Evolutionary conservation across 2,329 filamentous ascomycete species (phyloP).

Genomic region (Pseudogymnoascus sp.): DNA sequence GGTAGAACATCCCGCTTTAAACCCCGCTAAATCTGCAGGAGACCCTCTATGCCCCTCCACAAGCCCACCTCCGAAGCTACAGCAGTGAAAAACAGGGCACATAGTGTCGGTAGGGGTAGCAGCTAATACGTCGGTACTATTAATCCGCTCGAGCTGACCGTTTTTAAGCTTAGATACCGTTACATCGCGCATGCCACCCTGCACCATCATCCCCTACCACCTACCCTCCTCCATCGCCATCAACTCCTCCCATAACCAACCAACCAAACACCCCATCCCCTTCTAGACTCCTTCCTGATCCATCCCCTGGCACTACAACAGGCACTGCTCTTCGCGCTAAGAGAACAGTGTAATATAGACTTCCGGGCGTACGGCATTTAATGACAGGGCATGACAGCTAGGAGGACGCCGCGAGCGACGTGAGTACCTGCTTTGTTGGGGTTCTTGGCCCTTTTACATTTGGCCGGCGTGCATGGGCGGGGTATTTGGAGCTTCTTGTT

Average conservation of each 20-base stretch:
- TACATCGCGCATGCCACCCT: neutral
- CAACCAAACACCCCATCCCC: neutral
- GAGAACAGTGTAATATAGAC: constrained; percentile 1
- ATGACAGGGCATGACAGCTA: neutral
- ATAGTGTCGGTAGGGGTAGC: neutral
- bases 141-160: neutral
- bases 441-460: constrained; percentile 4
- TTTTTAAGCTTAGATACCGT: neutral
- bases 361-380: neutral
- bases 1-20: neutral
- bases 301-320: neutral
- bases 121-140: neutral
- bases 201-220: neutral
- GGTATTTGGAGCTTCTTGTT: constrained; percentile 3
- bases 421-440: neutral
- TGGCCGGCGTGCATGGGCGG: neutral
- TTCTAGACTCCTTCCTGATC: neutral
- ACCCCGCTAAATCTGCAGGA: neutral
- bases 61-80: neutral
- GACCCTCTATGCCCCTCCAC: neutral
- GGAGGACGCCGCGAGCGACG: neutral
- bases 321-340: neutral
- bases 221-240: neutral
- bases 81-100: neutral
- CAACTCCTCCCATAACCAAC: neutral